Conservation (phyloP, 805 yeast species). For the Lachancea waltii region DNA sequence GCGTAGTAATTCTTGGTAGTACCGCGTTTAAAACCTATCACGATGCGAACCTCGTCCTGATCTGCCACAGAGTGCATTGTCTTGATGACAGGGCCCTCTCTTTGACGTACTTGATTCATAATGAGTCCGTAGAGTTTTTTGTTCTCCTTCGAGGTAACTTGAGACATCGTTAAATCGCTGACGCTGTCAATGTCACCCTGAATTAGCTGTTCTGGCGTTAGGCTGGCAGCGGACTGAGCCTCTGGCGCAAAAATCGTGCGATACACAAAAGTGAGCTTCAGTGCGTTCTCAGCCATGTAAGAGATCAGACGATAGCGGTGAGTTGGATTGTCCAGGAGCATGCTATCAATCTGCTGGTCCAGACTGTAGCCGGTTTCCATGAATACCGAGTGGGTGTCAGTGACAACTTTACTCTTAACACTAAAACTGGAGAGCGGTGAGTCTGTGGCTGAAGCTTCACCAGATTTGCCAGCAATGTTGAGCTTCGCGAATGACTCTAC, state of each 20-base stretch:
- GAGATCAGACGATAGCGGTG: conserved; percentile 73
- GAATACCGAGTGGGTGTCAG: conserved; percentile 82
- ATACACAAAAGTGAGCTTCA: conserved; percentile 57
- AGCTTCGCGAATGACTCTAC: conserved; percentile 76
- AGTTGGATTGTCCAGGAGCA: conserved; percentile 56
- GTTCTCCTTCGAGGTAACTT: conserved; percentile 74
- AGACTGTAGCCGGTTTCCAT: conserved; percentile 63
- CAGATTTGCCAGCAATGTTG: conserved; percentile 32
- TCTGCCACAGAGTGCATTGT: conserved; percentile 68
- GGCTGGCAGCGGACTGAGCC: conserved; percentile 14
- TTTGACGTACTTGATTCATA: conserved; percentile 56
- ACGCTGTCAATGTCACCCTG: conserved; percentile 51
- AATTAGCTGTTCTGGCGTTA: conserved; percentile 22
- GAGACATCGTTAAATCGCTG: conserved; percentile 72
- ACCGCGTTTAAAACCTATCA: conserved; percentile 81
- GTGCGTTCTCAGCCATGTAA: conserved; percentile 31
- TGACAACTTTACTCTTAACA: conserved; percentile 74
- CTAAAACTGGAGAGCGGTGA: conserved; percentile 34
- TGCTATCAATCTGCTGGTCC: conserved; percentile 75
- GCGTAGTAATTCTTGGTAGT: conserved; percentile 83
- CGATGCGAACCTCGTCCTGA: conserved; percentile 75
- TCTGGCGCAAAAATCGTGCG: conserved; percentile 48
- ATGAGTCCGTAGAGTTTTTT: conserved; percentile 69
- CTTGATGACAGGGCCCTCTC: conserved; percentile 90
- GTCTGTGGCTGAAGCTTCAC: conserved; percentile 2